Evolutionary conservation across 2,329 filamentous ascomycete species (phyloP).

Genomic region (Pseudonectria buxi): DNA sequence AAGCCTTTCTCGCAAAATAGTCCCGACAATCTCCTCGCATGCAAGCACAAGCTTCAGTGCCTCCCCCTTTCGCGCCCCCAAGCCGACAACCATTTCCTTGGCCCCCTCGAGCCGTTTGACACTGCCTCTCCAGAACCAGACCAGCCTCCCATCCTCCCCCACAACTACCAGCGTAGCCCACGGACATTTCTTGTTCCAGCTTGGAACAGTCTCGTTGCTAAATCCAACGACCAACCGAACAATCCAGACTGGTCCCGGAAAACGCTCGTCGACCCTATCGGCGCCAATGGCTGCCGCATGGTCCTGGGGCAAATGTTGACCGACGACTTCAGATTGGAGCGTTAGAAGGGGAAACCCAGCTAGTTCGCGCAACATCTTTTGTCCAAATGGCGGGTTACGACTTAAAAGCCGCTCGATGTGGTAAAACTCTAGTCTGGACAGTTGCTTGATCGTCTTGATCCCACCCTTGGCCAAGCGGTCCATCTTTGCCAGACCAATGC

Average conservation of each 20-base stretch:
- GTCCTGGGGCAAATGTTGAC: conserved; percentile 3
- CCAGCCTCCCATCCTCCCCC: conserved; percentile 41
- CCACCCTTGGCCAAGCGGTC: conserved; percentile 66
- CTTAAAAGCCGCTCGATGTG: conserved; percentile 71
- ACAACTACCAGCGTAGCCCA: conserved; percentile 70
- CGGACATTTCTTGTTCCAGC: conserved; percentile 58
- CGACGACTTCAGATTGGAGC: conserved; percentile 31
- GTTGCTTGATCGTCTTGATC: conserved; percentile 62
- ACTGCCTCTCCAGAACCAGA: conserved; percentile 62
- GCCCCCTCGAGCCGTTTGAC: conserved; percentile 57
- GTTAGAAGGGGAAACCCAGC: conserved; percentile 60
- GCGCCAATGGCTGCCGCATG: background rate
- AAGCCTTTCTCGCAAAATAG: conserved; percentile 30
- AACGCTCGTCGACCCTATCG: background rate
- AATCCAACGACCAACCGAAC: conserved; percentile 65
- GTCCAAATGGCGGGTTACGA: conserved; percentile 77
- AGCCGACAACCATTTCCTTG: conserved; percentile 48
- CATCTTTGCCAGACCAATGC: conserved; percentile 68
- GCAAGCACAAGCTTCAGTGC: conserved; percentile 63
- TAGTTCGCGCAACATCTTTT: conserved; percentile 57
- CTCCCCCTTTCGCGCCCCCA: conserved; percentile 45
- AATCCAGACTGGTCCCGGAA: conserved; percentile 20
- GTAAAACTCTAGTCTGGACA: conserved; percentile 60
- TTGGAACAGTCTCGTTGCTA: conserved; percentile 54
- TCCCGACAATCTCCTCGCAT: conserved; percentile 77